phyloP scores from a whole-genome alignment of 495 filamentous ascomycete genomes.

The Polyplosphaeria fusca region DNA sequence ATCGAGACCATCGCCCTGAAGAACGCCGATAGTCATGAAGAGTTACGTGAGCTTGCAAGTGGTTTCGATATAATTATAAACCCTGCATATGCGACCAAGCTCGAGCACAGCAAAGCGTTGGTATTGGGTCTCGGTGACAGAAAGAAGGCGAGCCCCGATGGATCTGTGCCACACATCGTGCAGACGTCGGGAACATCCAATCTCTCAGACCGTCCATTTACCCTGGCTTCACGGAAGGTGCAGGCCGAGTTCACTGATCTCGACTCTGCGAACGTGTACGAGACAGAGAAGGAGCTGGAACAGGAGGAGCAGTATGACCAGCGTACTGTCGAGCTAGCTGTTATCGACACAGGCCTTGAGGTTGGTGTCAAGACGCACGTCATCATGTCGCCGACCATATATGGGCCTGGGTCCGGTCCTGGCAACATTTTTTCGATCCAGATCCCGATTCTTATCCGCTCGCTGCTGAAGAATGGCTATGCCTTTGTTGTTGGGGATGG shows the following conservation, averaged over 20 bases:
- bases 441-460: constrained; percentile 38
- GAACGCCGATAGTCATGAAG: background rate
- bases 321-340: constrained; percentile 48
- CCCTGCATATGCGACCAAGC: background rate
- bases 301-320: constrained; percentile 41
- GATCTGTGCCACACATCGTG: background rate
- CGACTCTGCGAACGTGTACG: constrained; percentile 40
- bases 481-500: constrained; percentile 43
- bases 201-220: constrained; percentile 47
- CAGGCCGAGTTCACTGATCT: constrained; percentile 44
- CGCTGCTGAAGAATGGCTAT: constrained; percentile 35
- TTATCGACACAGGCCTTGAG: constrained; percentile 43
- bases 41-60: background rate
- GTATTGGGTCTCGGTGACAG: constrained; percentile 6
- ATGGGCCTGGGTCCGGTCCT: constrained; percentile 46
- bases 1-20: background rate
- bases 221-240: constrained; percentile 35
- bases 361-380: constrained; percentile 47
- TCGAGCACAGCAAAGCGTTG: background rate
- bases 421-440: constrained; percentile 47
- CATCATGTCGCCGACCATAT: constrained; percentile 51
- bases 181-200: constrained; percentile 50
- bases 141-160: background rate
- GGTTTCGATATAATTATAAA: constrained; percentile 6
- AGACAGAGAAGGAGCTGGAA: constrained; percentile 43